Evolutionary conservation across 2,329 filamentous ascomycete species (phyloP).

Genomic region (Colletotrichum spaethianum): DNA sequence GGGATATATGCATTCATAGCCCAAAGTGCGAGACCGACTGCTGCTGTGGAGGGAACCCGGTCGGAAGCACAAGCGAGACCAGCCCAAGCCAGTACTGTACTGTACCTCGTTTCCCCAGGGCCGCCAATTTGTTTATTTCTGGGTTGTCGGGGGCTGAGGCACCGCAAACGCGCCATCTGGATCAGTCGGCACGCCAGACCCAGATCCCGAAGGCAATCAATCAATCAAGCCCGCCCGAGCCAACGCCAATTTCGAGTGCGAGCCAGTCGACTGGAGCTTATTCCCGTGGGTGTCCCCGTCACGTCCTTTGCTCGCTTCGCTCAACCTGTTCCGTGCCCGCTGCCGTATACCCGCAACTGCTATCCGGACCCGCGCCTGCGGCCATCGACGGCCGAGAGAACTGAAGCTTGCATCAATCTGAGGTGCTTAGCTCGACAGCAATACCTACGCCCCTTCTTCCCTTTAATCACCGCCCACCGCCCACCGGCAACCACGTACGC

Average conservation of each 20-base stretch:
- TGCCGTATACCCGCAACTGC: conserved; percentile 28
- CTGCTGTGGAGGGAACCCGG: conserved; percentile 27
- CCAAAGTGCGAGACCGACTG: conserved; percentile 1
- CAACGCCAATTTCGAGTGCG: background rate
- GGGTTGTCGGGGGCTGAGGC: conserved; percentile 9
- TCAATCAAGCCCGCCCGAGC: conserved; percentile 24
- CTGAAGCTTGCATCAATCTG: background rate
- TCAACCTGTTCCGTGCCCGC: conserved; percentile 5
- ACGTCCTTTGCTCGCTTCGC: background rate
- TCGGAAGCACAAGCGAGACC: background rate
- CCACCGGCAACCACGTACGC: conserved; percentile 25
- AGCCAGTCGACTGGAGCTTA: conserved; percentile 24
- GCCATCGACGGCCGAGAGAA: background rate
- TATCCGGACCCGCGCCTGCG: background rate
- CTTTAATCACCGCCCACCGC: too few species aligned
- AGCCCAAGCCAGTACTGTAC: background rate
- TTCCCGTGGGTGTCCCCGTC: conserved; percentile 21
- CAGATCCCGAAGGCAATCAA: conserved; percentile 24
- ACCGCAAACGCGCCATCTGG: conserved; percentile 35
- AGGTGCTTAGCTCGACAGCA: background rate
- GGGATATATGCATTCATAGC: background rate
- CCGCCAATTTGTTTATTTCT: background rate
- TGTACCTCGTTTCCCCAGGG: background rate
- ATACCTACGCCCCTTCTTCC: background rate
- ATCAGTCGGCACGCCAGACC: conserved; percentile 33